A percentile compares a stretch with the other conserved stretches of the same genome.
These are phyloP conservation scores for Eragrostis nindensis DNA, from an alignment of 176 grass and related monocot species.

Conservation along the genomic window DNA sequence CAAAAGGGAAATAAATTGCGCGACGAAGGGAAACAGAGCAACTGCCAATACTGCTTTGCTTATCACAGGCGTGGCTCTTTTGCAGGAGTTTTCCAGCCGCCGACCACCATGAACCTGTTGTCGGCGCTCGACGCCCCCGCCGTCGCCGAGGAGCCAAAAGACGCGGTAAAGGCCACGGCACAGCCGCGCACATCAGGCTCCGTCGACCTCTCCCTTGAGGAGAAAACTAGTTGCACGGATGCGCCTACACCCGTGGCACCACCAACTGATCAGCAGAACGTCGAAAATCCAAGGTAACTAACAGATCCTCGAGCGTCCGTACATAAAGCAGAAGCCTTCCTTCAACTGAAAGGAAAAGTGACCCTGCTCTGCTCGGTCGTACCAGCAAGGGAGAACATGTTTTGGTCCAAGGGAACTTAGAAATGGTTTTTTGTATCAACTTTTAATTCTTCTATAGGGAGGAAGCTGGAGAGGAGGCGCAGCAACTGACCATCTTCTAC, in stretches of 20 bases:
- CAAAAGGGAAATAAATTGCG: no score
- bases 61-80: background rate
- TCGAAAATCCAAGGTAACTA: conserved; percentile 24
- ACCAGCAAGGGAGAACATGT: background rate
- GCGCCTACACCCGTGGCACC: background rate
- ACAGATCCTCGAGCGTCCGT: background rate
- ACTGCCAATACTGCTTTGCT: background rate
- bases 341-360: background rate
- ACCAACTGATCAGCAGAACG: background rate
- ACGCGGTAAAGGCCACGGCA: background rate
- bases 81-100: conserved; percentile 37
- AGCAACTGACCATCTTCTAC: conserved; percentile 70
- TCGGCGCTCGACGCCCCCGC: conserved; percentile 31
- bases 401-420: background rate
- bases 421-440: background rate
- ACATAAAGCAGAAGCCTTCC: background rate
- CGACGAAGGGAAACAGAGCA: background rate
- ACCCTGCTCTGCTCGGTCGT: background rate
- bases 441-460: conserved; percentile 30
- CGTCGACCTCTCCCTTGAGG: background rate
- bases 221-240: background rate
- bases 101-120: conserved; percentile 60
- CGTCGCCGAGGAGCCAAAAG: conserved; percentile 26
- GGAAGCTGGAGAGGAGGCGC: conserved; percentile 12
- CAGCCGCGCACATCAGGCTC: background rate